Percentiles rank a stretch among this genome's conserved stretches.
phyloP scores from a whole-genome alignment of 305 asterid genomes.

The Fraxinus velutina region DNA sequence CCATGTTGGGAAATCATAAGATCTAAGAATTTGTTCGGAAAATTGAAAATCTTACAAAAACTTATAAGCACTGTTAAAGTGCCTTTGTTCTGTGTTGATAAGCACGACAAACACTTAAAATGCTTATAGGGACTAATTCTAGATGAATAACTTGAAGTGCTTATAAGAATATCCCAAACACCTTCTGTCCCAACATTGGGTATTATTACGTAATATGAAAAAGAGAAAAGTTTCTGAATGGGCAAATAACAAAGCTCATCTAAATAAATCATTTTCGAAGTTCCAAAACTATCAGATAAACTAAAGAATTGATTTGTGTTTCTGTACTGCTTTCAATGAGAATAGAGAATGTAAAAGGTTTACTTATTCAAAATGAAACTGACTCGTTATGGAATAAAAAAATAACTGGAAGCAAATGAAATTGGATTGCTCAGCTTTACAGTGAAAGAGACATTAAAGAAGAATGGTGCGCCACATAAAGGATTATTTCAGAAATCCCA shows the following conservation, averaged over 20 bases:
- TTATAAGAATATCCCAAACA: background rate
- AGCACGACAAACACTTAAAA: background rate
- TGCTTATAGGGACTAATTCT: background rate
- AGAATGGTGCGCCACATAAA: background rate
- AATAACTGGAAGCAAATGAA: background rate
- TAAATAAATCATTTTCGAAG: background rate
- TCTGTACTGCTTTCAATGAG: conserved; percentile 5
- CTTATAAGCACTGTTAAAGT: background rate
- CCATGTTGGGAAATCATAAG: background rate
- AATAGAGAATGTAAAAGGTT: background rate
- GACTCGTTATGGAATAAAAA: conserved; percentile 1
- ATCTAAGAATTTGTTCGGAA: background rate
- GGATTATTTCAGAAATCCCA: conserved; percentile 14
- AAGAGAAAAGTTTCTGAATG: background rate
- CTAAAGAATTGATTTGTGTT: background rate
- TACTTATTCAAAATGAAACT: background rate
- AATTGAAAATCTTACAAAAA: background rate
- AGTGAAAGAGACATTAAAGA: conserved; percentile 5
- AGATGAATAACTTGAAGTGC: background rate
- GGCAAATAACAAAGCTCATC: background rate
- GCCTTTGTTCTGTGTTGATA: background rate
- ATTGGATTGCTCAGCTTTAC: conserved; percentile 1
- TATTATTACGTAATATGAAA: background rate
- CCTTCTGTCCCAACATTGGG: conserved; percentile 11
- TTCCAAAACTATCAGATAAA: conserved; percentile 1